phyloP scores from a whole-genome alignment of 2,329 filamentous ascomycete species.

The Xylariaceae sp. region DNA sequence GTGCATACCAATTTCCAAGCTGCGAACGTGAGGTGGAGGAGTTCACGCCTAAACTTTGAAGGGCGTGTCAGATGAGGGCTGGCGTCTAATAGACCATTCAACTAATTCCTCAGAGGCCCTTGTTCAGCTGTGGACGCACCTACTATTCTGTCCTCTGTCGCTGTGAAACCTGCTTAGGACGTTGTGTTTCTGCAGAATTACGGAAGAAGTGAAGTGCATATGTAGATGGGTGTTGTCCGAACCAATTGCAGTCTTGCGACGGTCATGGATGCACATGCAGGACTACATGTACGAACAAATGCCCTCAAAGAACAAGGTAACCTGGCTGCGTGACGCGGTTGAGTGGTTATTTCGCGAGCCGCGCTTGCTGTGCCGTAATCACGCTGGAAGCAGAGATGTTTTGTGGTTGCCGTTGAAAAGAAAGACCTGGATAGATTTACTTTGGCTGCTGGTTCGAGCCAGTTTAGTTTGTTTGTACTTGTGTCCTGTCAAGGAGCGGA shows the following conservation, averaged over 20 bases:
- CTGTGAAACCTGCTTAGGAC: conserved; percentile 19
- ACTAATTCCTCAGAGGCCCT: not conserved
- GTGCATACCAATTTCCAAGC: conserved; percentile 23
- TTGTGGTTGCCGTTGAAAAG: not conserved
- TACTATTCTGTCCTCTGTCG: conserved; percentile 7
- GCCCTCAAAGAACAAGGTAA: not conserved
- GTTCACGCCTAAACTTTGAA: not conserved
- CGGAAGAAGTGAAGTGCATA: conserved; percentile 8
- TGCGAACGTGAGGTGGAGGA: conserved; percentile 8
- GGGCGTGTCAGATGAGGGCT: conserved; percentile 3
- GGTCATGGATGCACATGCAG: conserved; percentile 11
- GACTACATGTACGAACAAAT: conserved; percentile 12
- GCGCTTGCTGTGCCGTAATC: conserved; percentile 26
- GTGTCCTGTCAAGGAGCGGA: not conserved
- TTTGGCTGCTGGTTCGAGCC: not conserved
- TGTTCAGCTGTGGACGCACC: not conserved
- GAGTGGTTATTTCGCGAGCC: conserved; percentile 15
- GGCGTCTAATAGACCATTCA: conserved; percentile 27
- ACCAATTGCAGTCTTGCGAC: conserved; percentile 17
- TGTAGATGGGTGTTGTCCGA: conserved; percentile 2
- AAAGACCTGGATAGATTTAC: not conserved
- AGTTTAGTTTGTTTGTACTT: not conserved
- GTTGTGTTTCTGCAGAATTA: conserved; percentile 7
- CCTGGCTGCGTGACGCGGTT: not conserved
- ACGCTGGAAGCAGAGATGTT: conserved; percentile 3